Conservation (phyloP, 805 yeast species). For the Metschnikowia bowlesiae region DNA sequence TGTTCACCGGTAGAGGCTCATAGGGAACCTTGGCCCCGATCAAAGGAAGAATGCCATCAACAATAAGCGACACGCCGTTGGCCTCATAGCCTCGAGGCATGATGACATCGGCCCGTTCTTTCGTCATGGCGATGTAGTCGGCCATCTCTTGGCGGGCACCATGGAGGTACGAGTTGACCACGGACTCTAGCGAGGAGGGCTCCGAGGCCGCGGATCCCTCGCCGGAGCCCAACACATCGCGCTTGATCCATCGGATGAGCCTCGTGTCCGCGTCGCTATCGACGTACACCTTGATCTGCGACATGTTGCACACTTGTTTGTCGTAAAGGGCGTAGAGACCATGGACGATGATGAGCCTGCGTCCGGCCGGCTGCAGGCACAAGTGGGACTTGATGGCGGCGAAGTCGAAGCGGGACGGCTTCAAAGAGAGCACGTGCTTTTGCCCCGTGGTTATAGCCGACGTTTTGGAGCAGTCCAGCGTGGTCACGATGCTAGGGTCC, state of each 20-base stretch:
- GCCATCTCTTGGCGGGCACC: slow-evolving; percentile 63
- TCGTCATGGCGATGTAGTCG: slow-evolving; percentile 62
- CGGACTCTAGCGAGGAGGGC: slow-evolving; percentile 25
- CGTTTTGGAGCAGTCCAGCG: slow-evolving; percentile 18
- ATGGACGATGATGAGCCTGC: slow-evolving; percentile 46
- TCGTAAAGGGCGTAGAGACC: slow-evolving; percentile 82
- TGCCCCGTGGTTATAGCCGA: slow-evolving; percentile 27
- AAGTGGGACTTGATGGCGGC: slow-evolving; percentile 19
- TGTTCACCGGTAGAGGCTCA: slow-evolving; percentile 15
- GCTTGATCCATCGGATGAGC: slow-evolving; percentile 69
- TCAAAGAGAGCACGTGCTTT: slow-evolving; percentile 19
- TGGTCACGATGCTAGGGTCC: slow-evolving; percentile 10
- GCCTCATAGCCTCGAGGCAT: slow-evolving; percentile 66
- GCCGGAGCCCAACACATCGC: slow-evolving; percentile 27
- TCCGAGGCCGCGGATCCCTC: background rate
- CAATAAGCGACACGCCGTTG: slow-evolving; percentile 53
- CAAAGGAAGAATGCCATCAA: slow-evolving; percentile 56
- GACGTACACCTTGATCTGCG: slow-evolving; percentile 66
- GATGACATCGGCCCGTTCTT: slow-evolving; percentile 68
- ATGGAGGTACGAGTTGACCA: slow-evolving; percentile 47
- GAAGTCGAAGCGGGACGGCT: slow-evolving; percentile 44
- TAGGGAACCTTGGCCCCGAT: slow-evolving; percentile 17
- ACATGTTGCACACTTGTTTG: slow-evolving; percentile 46
- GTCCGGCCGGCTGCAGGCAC: slow-evolving; percentile 19
- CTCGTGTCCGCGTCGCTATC: slow-evolving; percentile 85